Evolutionary conservation across 352 stramenopile genomes (phyloP).

Genomic region (Pythium periplocum): DNA sequence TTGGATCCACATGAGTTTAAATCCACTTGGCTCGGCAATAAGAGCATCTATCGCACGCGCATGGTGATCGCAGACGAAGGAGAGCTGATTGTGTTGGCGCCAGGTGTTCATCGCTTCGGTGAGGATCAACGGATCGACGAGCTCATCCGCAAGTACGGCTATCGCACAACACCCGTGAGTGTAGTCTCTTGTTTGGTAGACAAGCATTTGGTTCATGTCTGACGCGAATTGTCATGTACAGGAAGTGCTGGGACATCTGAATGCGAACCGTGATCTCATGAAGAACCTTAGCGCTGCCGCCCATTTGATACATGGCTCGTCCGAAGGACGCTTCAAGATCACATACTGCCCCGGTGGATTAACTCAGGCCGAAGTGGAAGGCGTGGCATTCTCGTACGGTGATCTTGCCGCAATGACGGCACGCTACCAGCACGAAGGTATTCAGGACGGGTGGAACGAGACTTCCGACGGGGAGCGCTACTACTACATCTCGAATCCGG

Average conservation of each 20-base stretch:
- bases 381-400: conserved; percentile 90
- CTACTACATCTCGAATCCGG: conserved; percentile 97
- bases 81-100: conserved; percentile 93
- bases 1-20: conserved; percentile 96
- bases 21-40: conserved; percentile 98
- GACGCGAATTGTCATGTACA: conserved; percentile 11
- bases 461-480: conserved; percentile 80
- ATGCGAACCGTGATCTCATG: conserved; percentile 91
- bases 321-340: conserved; percentile 96
- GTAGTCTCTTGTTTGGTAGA: too few relatives aligned
- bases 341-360: conserved; percentile 93
- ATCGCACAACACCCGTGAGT: conserved; percentile 91
- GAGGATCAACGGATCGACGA: conserved; percentile 93
- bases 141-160: conserved; percentile 96
- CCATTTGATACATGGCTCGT: conserved; percentile 97
- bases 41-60: conserved; percentile 96
- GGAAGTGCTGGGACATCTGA: conserved; percentile 90
- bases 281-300: conserved; percentile 93
- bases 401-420: conserved; percentile 80
- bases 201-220: neutral
- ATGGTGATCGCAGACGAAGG: conserved; percentile 96
- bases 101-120: conserved; percentile 92
- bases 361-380: conserved; percentile 90
- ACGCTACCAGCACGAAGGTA: conserved; percentile 74
- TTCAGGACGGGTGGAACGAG: conserved; percentile 93